Evolutionary conservation across 805 yeast species (phyloP), one percentile per base, ranked within the genome.

Genomic region (Wickerhamiella bombiphila): DNA sequence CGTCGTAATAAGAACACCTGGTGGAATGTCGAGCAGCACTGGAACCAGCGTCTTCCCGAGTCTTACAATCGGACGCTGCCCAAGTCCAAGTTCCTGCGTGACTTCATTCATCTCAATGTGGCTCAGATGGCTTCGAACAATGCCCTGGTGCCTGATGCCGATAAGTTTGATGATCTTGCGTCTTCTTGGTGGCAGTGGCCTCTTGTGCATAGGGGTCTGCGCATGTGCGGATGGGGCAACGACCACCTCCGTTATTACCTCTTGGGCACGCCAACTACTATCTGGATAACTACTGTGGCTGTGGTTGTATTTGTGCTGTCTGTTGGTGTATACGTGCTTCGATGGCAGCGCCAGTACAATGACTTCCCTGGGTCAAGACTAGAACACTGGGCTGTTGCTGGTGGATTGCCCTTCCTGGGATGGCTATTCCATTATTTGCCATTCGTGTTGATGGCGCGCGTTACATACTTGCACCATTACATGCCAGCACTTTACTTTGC

Each of bases 401-500:
- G 93, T 38, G 52, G 80, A 24, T 73, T 80, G 50, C 95, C 97
- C 19, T 78, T 86, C 63, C 53, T 81, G 30, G 94, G 94, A 8
- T 88, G 96, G 96, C 67, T 74, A 31, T 65, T 83, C 51, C 96
- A 88, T 60, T 88, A 66, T 59, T 54, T 80, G 52, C 97, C 98
- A 24, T 88, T 88, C 60, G 72, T 79, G 22, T 60, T 83, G 42
- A 88, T 88, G 98, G 85, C 93, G 9, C 80, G 98, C 65, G 96
- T 91, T 40, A 85, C 94, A 2, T 88, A 91, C 57, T 91, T 88
- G 24, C 98, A 88, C 61, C 98, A 88, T 58, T 88, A 88, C 59
- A 72, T 85, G 48, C 98, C 98, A 11, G 94, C 97, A 1, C 68
- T 86, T 45, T 88, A 80, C 61, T 88, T 88, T 64, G 97, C 97